phyloP scores from a whole-genome alignment of 2,329 filamentous ascomycete genomes.

The Ilyonectria robusta region DNA sequence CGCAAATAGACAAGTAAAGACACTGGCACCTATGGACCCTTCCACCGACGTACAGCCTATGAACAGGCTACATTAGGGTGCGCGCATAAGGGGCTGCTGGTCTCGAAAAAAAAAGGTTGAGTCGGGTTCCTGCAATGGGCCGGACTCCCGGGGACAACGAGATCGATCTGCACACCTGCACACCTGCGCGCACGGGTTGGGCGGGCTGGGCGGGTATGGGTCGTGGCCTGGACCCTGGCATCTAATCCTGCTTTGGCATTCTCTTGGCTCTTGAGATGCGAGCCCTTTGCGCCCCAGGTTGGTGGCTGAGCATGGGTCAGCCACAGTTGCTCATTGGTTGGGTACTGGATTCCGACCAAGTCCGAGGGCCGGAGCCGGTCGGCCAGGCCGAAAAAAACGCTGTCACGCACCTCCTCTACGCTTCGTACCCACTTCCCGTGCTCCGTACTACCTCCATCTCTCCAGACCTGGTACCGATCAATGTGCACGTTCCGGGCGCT shows the following conservation, averaged over 20 bases:
- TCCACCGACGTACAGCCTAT: constrained; percentile 3
- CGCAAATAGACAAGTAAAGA: constrained; percentile 12
- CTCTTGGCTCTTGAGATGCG: background rate
- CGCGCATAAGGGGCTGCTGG: constrained; percentile 9
- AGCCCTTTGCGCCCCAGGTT: constrained; percentile 3
- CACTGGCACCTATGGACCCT: background rate
- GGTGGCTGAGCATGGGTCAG: constrained; percentile 39
- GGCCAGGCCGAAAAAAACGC: constrained; percentile 39
- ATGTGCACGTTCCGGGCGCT: background rate
- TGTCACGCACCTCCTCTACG: constrained; percentile 32
- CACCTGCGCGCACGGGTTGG: constrained; percentile 13
- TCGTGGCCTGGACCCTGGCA: constrained; percentile 19
- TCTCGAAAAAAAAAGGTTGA: constrained; percentile 14
- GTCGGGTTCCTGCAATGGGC: constrained; percentile 22
- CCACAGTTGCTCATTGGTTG: constrained; percentile 40
- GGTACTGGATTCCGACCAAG: constrained; percentile 25
- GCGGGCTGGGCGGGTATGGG: constrained; percentile 11
- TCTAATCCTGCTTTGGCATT: background rate
- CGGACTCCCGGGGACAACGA: constrained; percentile 22
- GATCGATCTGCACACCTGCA: constrained; percentile 27
- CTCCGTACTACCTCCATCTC: background rate
- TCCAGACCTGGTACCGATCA: background rate
- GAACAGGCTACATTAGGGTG: constrained; percentile 1
- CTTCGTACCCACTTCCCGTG: constrained; percentile 7
- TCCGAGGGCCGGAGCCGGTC: constrained; percentile 41